These are phyloP conservation scores for Starmerella floricola DNA, from an alignment of 805 yeast genomes.

Conservation along the genomic window DNA sequence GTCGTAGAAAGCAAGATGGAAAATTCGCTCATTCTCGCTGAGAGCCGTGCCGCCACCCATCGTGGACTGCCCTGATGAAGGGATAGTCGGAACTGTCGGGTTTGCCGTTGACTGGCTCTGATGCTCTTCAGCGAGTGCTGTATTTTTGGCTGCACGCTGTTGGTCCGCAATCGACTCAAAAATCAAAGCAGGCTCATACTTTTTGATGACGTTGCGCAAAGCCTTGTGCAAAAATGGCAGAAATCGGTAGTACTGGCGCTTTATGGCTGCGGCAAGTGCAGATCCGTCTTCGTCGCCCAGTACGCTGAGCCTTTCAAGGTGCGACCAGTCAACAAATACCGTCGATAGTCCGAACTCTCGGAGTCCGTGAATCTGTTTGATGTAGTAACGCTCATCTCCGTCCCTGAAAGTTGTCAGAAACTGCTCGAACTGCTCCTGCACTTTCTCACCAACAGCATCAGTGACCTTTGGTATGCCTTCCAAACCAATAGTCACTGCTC, in stretches of 20 bases:
- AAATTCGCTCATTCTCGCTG: conserved; percentile 52
- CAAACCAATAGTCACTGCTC: conserved; percentile 16
- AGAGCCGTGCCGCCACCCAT: conserved; percentile 20
- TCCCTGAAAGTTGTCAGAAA: conserved; percentile 59
- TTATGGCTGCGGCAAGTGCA: conserved; percentile 75
- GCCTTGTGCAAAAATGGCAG: conserved; percentile 73
- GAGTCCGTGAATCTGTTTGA: conserved; percentile 74
- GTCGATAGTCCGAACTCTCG: conserved; percentile 62
- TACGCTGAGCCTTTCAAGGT: conserved; percentile 51
- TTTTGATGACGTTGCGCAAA: conserved; percentile 56
- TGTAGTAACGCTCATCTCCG: conserved; percentile 40
- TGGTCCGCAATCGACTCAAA: conserved; percentile 13
- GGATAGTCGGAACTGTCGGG: conserved; percentile 1
- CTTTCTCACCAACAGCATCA: conserved; percentile 88
- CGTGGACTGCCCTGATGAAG: conserved; percentile 3
- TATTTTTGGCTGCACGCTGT: background rate
- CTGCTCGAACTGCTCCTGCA: conserved; percentile 77
- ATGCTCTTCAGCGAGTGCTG: background rate
- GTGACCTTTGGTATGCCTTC: conserved; percentile 61
- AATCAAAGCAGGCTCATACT: conserved; percentile 61
- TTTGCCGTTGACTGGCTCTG: background rate
- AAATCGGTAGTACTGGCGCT: conserved; percentile 87
- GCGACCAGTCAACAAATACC: conserved; percentile 73
- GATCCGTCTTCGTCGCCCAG: conserved; percentile 39
- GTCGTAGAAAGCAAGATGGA: conserved; percentile 81